Percentiles rank a stretch among this genome's conserved stretches.
phyloP scores from a whole-genome alignment of 805 yeast species.

The Starmerella davenportii region DNA sequence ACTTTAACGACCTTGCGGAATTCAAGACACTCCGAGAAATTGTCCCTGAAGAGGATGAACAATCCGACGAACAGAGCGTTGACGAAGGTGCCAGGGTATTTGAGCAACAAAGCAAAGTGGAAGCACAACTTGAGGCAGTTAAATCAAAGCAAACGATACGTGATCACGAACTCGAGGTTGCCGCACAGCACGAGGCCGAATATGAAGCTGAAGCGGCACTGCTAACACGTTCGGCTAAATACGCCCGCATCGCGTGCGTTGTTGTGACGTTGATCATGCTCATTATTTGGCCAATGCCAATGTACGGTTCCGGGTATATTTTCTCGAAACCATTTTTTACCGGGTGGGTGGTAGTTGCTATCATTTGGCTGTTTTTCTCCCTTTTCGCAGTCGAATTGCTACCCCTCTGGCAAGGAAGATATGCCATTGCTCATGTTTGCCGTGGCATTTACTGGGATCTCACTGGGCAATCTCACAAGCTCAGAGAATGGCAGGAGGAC shows the following conservation, averaged over 20 bases:
- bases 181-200: conserved; percentile 10
- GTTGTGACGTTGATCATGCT: conserved; percentile 45
- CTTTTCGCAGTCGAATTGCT: conserved; percentile 39
- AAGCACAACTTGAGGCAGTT: conserved; percentile 1
- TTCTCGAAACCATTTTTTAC: conserved; percentile 64
- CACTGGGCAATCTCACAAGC: conserved; percentile 55
- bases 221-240: conserved; percentile 39
- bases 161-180: conserved; percentile 6
- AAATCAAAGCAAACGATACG: conserved; percentile 3
- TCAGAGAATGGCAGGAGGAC: conserved; percentile 54
- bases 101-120: no score
- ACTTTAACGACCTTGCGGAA: conserved; percentile 44
- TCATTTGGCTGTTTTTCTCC: conserved; percentile 54
- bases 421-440: conserved; percentile 41
- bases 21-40: conserved; percentile 34
- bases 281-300: conserved; percentile 84
- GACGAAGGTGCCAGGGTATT: neutral
- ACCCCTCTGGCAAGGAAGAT: conserved; percentile 61
- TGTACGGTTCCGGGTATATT: conserved; percentile 66
- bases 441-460: conserved; percentile 79
- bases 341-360: conserved; percentile 72
- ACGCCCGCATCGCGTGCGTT: conserved; percentile 43
- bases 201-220: conserved; percentile 31
- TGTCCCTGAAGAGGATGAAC: conserved; percentile 11
- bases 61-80: neutral